Percentiles rank a stretch among this genome's conserved stretches.
Evolutionary conservation across 2,329 filamentous ascomycete genomes (phyloP).

Genomic region (Grosmannia penicillata): DNA sequence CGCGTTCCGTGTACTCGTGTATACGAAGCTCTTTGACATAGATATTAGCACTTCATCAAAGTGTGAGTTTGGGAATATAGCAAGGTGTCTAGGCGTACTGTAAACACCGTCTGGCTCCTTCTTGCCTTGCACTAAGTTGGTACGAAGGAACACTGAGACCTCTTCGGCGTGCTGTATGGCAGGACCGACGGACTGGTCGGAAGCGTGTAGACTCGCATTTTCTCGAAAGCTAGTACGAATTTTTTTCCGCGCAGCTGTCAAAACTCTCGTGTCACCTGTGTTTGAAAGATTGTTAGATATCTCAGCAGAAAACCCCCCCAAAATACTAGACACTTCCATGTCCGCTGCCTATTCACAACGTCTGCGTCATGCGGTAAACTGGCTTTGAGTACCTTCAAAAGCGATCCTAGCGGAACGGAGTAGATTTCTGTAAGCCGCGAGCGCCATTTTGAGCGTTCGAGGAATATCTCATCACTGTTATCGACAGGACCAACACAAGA

Average conservation of each 20-base stretch:
- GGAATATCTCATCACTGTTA: neutral
- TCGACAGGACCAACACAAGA: too few species aligned
- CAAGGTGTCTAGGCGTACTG: constrained; percentile 47
- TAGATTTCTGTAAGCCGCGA: constrained; percentile 66
- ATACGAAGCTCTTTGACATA: constrained; percentile 59
- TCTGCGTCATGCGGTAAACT: too few species aligned
- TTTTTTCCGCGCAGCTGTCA: constrained; percentile 55
- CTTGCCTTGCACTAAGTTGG: constrained; percentile 81
- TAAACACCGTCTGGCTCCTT: constrained; percentile 34
- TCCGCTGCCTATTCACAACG: neutral
- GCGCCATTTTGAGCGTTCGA: constrained; percentile 35
- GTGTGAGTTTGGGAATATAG: neutral
- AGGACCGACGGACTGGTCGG: constrained; percentile 42
- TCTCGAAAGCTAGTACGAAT: constrained; percentile 62
- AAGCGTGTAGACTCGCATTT: constrained; percentile 42
- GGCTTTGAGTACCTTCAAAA: constrained; percentile 51
- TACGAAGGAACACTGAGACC: constrained; percentile 61
- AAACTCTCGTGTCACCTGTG: constrained; percentile 25
- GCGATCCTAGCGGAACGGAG: constrained; percentile 69
- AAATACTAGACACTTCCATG: neutral
- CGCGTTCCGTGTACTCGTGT: constrained; percentile 79
- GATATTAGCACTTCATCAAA: neutral
- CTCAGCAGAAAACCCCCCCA: neutral
- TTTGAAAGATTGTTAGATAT: neutral
- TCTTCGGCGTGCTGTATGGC: constrained; percentile 69